Evolutionary conservation across 305 asterid species (phyloP).

Genomic region (Euphrasia arctica): DNA sequence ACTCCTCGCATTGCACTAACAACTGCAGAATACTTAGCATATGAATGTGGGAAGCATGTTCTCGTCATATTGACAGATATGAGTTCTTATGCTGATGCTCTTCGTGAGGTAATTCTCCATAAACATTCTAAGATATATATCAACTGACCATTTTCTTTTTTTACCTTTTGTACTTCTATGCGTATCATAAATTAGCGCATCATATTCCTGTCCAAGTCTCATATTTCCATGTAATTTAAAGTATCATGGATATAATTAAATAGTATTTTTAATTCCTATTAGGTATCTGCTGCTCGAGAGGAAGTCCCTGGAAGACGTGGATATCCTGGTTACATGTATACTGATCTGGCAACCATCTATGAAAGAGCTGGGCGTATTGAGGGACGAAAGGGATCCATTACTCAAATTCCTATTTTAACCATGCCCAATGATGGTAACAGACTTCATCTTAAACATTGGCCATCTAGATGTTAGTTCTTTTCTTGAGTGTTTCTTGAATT

Average conservation of each 20-base stretch:
- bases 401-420: conserved; percentile 89
- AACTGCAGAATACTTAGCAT: conserved; percentile 93
- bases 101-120: conserved; percentile 76
- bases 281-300: conserved; percentile 99
- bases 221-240: too few relatives aligned
- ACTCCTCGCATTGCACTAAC: conserved; percentile 98
- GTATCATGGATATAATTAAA: conserved; percentile 12
- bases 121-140: background rate
- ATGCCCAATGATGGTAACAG: conserved; percentile 90
- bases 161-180: too few relatives aligned
- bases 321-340: conserved; percentile 85
- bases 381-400: conserved; percentile 72
- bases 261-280: conserved; percentile 22
- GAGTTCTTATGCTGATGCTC: conserved; percentile 99
- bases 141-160: too few relatives aligned
- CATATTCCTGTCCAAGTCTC: too few relatives aligned
- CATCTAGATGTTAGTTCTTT: background rate
- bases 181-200: too few relatives aligned
- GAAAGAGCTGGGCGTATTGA: conserved; percentile 88
- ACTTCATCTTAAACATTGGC: conserved; percentile 7
- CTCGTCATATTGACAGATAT: conserved; percentile 98
- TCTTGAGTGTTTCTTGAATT: conserved; percentile 8
- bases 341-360: conserved; percentile 74
- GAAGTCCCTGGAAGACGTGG: conserved; percentile 99
- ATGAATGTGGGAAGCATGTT: conserved; percentile 97